Evolutionary conservation across 768 basidiomycete species (phyloP), one percentile per base, ranked within the genome.

Genomic region (Hebeloma cylindrosporum): DNA sequence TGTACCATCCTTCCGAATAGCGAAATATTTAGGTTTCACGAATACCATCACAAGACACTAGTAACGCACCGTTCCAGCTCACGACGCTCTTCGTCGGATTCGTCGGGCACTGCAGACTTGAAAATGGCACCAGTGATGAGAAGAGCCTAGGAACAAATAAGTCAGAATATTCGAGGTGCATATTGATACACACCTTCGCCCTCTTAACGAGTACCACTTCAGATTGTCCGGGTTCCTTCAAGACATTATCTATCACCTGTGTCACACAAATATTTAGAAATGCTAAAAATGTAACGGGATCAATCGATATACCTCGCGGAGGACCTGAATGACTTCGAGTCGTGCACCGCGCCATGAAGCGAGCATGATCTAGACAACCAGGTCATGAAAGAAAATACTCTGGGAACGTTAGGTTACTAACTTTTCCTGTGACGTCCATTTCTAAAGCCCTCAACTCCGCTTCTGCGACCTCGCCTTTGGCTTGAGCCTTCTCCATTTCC

Each of bases 321-420:
- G 73, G 10, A 97, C 92, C 57, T 92, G 88, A 16, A 88, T 79
- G 30, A 98, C 93, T 68, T 99, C 96, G 60, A 97, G 82, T 40
- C 94, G 82, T 3, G 94, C 95, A 10, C 95, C 96, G 46, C 93
- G 83, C 96, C 96, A 99, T 18, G 95, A 95, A 5, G 94, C 95
- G 21, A 98, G 82, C 69, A 98, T 79, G 60, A 96, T 93, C 84
- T 89, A 49, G 28, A 36, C 14, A 20, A 37, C 20, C 18, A n/a
- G 17, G 17, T 29, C 26, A 20, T 4, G 3, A 14, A 23, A 16
- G 8, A n/a, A 16, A 48, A 18, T 31, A 28, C n/a, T 33, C 38
- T 9, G 21, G 16, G 23, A 23, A 8, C 20, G 36, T 16, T 17
- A 42, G 7, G 26, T 27, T n/a, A n/a, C n/a, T 10, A 48, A 88